Conservation (phyloP, 2,329 filamentous ascomycete species). For the Cytospora leucostoma region DNA sequence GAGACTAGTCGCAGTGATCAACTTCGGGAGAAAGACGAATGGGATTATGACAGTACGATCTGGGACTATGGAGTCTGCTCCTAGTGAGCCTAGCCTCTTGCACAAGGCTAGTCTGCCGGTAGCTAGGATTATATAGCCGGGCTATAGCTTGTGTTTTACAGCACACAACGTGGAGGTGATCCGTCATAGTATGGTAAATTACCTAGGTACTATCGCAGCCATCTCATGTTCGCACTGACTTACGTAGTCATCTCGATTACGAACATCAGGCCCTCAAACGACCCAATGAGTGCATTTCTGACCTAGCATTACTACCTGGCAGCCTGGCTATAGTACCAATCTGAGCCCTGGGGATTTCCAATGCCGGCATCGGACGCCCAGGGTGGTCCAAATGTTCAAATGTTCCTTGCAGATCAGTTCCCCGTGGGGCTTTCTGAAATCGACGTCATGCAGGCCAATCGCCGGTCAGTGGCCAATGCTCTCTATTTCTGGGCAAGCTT, state of each 20-base stretch:
- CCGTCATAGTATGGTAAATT: neutral
- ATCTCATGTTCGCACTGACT: too few relatives aligned
- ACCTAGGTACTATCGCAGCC: too few relatives aligned
- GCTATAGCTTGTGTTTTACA: neutral
- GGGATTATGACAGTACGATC: too few relatives aligned
- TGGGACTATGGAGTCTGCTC: neutral
- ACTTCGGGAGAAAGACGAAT: neutral
- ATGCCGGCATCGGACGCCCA: neutral
- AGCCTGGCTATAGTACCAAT: neutral
- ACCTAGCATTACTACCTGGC: neutral
- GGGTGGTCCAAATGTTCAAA: neutral
- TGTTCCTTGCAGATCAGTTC: slow-evolving; percentile 12
- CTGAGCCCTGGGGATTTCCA: neutral
- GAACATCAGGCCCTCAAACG: neutral
- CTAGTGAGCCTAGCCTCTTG: neutral
- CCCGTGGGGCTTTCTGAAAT: slow-evolving; percentile 19
- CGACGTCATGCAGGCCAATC: slow-evolving; percentile 17
- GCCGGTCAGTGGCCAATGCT: neutral
- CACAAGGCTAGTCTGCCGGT: neutral
- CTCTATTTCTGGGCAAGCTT: slow-evolving; percentile 7
- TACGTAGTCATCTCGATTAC: neutral
- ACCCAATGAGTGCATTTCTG: neutral
- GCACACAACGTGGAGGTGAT: neutral
- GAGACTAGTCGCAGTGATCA: neutral
- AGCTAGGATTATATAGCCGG: neutral